Percentiles rank a stretch among this genome's conserved stretches.
These are phyloP conservation scores for Xylaria sp. DNA, from an alignment of 2,329 filamentous ascomycete species.

Conservation along the genomic window DNA sequence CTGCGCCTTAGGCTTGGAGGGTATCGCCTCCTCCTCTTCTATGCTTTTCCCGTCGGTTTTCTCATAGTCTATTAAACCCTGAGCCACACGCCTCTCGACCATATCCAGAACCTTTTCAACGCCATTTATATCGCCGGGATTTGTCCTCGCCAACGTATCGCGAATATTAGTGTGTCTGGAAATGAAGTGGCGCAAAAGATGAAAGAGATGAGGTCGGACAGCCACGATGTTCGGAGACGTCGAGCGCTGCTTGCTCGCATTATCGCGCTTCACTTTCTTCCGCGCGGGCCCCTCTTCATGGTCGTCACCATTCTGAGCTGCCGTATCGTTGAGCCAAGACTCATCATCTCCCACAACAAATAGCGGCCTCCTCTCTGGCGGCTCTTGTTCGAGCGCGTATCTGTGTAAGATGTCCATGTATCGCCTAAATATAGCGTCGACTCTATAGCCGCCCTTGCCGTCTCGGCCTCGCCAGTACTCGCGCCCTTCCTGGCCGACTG, in stretches of 20 bases:
- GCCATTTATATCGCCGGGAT: constrained; percentile 75
- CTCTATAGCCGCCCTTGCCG: constrained; percentile 83
- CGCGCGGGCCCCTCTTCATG: constrained; percentile 54
- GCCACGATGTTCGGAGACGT: constrained; percentile 73
- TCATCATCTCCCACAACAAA: constrained; percentile 73
- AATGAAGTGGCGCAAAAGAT: constrained; percentile 85
- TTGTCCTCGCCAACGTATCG: constrained; percentile 78
- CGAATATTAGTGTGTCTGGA: constrained; percentile 82
- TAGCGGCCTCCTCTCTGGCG: constrained; percentile 75
- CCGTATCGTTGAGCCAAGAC: constrained; percentile 55
- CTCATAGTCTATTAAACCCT: constrained; percentile 76
- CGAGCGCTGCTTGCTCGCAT: constrained; percentile 58
- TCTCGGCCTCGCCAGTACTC: constrained; percentile 89
- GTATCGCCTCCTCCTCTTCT: constrained; percentile 45
- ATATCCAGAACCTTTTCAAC: constrained; percentile 81
- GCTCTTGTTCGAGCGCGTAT: constrained; percentile 73
- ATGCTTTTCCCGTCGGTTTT: constrained; percentile 61
- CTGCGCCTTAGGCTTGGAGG: constrained; percentile 35
- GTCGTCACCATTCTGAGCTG: constrained; percentile 43
- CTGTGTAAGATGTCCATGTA: constrained; percentile 92
- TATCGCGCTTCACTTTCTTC: constrained; percentile 53
- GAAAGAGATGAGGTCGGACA: constrained; percentile 94
- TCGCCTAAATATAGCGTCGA: constrained; percentile 86
- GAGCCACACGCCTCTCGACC: constrained; percentile 78
- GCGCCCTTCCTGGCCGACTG: constrained; percentile 70